phyloP scores from a whole-genome alignment of 495 filamentous ascomycete species.

The Penicillium paradoxum region DNA sequence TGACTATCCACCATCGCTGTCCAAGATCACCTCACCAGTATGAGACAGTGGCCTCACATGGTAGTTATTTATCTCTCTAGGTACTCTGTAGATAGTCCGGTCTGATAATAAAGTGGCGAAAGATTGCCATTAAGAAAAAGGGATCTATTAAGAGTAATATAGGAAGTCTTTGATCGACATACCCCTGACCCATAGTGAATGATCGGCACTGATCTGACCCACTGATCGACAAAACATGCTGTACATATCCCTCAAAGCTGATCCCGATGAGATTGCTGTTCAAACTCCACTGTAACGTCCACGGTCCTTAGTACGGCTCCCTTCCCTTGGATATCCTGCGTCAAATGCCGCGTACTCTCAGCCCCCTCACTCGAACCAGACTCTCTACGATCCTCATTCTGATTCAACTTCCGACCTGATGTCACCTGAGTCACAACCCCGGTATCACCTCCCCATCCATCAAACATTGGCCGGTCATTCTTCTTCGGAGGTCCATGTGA shows the following conservation, averaged over 20 bases:
- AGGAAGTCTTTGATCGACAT: no score
- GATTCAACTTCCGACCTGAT: not conserved
- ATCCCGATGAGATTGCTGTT: not conserved
- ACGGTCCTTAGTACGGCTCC: constrained; percentile 18
- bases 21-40: no score
- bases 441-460: constrained; percentile 4
- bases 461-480: constrained; percentile 4
- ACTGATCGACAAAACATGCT: no score
- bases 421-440: constrained; percentile 9
- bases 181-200: no score
- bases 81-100: no score
- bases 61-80: no score
- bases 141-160: no score
- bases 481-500: not conserved
- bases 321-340: constrained; percentile 1
- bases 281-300: constrained; percentile 20
- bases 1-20: no score
- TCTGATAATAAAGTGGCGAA: no score
- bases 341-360: constrained; percentile 17
- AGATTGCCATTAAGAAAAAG: no score
- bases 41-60: no score
- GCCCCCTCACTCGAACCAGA: constrained; percentile 10
- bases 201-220: no score
- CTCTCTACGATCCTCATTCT: not conserved
- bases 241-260: not conserved